These are phyloP conservation scores for Pseudozyma tsukubaensis DNA, from an alignment of 1,284 basidiomycete species.

Conservation along the genomic window DNA sequence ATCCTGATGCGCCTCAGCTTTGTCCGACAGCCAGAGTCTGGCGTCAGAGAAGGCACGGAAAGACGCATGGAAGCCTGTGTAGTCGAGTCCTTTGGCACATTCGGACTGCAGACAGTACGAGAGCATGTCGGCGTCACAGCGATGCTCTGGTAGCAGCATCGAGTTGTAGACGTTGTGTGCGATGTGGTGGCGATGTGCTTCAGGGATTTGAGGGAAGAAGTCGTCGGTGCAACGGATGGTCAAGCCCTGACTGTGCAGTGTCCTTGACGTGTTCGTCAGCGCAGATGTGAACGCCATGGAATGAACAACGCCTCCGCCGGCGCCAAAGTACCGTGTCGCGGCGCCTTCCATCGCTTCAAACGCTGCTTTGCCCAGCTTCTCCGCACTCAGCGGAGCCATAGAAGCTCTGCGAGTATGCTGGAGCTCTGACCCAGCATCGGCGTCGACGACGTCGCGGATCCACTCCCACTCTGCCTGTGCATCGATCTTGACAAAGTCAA, in stretches of 20 bases:
- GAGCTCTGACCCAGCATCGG: neutral
- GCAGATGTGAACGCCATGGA: slow-evolving; percentile 57
- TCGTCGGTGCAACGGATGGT: slow-evolving; percentile 48
- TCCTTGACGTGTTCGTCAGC: slow-evolving; percentile 35
- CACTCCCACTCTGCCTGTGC: slow-evolving; percentile 61
- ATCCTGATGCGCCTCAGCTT: slow-evolving; percentile 16
- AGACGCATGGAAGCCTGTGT: slow-evolving; percentile 51
- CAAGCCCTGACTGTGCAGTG: slow-evolving; percentile 28
- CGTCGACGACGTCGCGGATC: slow-evolving; percentile 9
- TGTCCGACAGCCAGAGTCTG: slow-evolving; percentile 38
- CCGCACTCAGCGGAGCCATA: neutral
- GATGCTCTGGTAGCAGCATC: slow-evolving; percentile 47
- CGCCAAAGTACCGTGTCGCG: slow-evolving; percentile 53
- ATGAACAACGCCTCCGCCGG: slow-evolving; percentile 50
- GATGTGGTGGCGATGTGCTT: slow-evolving; percentile 64
- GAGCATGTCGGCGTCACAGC: slow-evolving; percentile 66
- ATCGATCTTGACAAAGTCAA: slow-evolving; percentile 68
- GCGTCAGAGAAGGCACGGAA: slow-evolving; percentile 58
- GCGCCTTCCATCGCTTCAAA: slow-evolving; percentile 49
- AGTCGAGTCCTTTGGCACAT: slow-evolving; percentile 13
- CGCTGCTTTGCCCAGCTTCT: slow-evolving; percentile 11
- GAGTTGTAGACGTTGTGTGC: slow-evolving; percentile 53
- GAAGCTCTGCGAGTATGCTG: neutral
- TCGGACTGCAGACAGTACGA: slow-evolving; percentile 26
- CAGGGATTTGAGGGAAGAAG: slow-evolving; percentile 59